Evolutionary conservation across 2,329 filamentous ascomycete genomes (phyloP).

Genomic region (Fonsecaea monophora): DNA sequence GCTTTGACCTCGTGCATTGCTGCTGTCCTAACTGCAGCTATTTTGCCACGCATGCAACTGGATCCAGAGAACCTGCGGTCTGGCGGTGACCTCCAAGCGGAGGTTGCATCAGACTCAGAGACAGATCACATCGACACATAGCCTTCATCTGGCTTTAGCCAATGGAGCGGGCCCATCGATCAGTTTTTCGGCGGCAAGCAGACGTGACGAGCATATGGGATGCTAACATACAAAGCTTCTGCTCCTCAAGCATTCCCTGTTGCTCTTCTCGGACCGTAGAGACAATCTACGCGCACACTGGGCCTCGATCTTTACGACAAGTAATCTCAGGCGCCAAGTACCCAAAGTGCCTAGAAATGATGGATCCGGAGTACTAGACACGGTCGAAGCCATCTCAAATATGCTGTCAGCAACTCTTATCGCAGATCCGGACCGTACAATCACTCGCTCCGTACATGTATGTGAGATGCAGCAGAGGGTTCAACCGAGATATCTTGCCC

Average conservation of each 20-base stretch:
- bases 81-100: background rate
- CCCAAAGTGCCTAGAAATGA: no score
- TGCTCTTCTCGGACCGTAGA: no score
- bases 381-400: no score
- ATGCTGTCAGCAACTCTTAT: no score
- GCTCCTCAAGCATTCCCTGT: no score
- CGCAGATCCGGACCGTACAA: background rate
- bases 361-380: no score
- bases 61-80: background rate
- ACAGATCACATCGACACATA: background rate
- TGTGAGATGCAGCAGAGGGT: background rate
- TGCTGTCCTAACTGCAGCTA: background rate
- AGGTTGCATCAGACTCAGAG: background rate
- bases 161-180: background rate
- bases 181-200: no score
- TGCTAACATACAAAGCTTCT: no score
- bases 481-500: background rate
- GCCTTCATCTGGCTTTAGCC: background rate
- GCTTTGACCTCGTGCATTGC: background rate
- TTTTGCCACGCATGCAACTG: background rate
- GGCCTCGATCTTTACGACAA: no score
- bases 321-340: no score
- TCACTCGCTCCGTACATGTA: background rate
- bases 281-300: background rate
- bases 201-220: no score